Evolutionary conservation across 495 filamentous ascomycete species (phyloP), one percentile per base, ranked within the genome.

Genomic region (Friedmanniomyces simplex): DNA sequence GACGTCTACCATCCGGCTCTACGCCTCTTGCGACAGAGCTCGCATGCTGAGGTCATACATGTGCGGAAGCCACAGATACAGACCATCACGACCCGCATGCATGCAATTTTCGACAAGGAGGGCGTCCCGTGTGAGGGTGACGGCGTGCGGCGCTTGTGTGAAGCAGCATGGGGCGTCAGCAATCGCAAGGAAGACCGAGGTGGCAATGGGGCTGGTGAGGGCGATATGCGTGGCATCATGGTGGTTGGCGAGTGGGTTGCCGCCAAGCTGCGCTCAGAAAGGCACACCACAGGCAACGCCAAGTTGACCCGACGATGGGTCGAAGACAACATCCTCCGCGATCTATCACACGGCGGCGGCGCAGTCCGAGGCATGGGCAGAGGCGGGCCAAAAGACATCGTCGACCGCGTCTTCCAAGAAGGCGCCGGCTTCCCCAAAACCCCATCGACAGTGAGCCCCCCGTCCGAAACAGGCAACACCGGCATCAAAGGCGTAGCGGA

Each of bases 221-320:
- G 93, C 37, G 93, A 98, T 68, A 84, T 98, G 34, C 81, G 93
- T 61, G 88, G 89, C 22, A 80, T 96, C 26, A 86, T 98, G 76
- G 93, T 98, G 10, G 87, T 91, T 8, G 88, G 87, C 26, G 91
- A 98, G 76, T 96, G 91, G 89, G 87, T 93, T 42, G 91, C 93
- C 32, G 79, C 84, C 28, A 88, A 88, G 63, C 72, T 96, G 34
- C 78, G 80, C 59, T 80, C 85, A 14, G 76, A 70, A 62, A 48
- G 69, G 11, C 58, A 67, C 57, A 47, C 64, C 37, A 63, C 59
- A 25, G 65, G 66, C 63, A 58, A 54, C 36, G 58, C 32, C 5
- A 73, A 75, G 57, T 69, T 98, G 48, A 96, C 89, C 0, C 78
- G 83, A 45, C 78, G 80, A 59, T 95, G 93, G 87, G 76, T 96